Base-by-base conservation (phyloP, 495 filamentous ascomycete genomes). In the Hypoxylon cercidicola region DNA sequence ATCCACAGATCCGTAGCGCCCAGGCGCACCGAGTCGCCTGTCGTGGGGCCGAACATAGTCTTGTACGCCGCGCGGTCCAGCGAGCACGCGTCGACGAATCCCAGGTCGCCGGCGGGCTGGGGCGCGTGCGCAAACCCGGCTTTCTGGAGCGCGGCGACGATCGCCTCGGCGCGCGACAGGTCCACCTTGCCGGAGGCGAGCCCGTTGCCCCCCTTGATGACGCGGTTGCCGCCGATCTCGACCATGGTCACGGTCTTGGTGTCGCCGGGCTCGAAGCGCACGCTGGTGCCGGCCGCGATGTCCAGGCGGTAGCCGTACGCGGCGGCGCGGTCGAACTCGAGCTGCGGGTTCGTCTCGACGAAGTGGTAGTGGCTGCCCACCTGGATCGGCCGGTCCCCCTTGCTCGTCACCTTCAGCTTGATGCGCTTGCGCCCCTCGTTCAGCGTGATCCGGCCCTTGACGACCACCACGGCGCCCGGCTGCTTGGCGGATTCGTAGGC, bases 281-380 rank as follows among this genome's bases (percentile, higher is more conserved):
- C 88, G 13, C 93, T 95, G 0, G 93, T 97, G 12, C 95, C 95
- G 10, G 96, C 93, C 1, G 93, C 76, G 39, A 98, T 93, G 71
- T 99, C 93, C 18, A 99, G 82, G 10, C 93, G 85, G 74, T 84
- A 97, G 2, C 95, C 95, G 66, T 93, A 93, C 0, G 93, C 84
- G 48, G 86, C 85, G 23, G 86, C 74, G n/a, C 95, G 90, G 75
- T 99, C 95, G 74, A 99, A 99, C 71, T 91, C 87, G 53, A 99
- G 81, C 75, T 90, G 86, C 18, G 93, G 91, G 72, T 99, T 99
- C 18, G 87, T 90, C 80, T 99, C 95, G 70, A 97, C 85, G 75
- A 99, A 93, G 77, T 98, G 93, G 77, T 98, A 99, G 75, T 99
- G 95, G 56, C 92, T 96, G 16, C 95, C 95, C 59, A 93, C 90